Evolutionary conservation across 1,139 yeast species (phyloP).

Genomic region (Suhomyces taliae): DNA sequence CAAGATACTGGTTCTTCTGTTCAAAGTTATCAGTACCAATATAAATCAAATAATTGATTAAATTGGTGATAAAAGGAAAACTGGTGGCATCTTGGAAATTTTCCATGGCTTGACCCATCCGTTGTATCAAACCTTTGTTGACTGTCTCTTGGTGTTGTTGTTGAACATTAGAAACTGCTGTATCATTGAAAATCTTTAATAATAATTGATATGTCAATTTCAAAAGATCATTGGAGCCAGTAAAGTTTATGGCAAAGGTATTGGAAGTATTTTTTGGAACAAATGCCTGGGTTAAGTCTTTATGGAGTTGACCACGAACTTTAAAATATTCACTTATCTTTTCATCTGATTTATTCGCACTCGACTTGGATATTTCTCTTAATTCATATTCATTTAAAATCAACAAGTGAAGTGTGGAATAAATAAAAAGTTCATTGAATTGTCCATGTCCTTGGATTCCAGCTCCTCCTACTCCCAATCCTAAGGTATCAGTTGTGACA

Average conservation of each 20-base stretch:
- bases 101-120: slow-evolving; percentile 10
- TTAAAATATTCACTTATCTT: slow-evolving; percentile 13
- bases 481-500: slow-evolving; percentile 14
- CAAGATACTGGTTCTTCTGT: slow-evolving; percentile 16
- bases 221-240: slow-evolving; percentile 17
- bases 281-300: slow-evolving; percentile 21
- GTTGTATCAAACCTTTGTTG: slow-evolving; percentile 7
- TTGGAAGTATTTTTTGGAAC: slow-evolving; percentile 16
- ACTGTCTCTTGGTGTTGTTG: slow-evolving; percentile 2
- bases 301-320: slow-evolving; percentile 18
- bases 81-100: slow-evolving; percentile 10
- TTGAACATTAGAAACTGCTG: slow-evolving; percentile 2
- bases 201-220: slow-evolving; percentile 13
- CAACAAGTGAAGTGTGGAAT: slow-evolving; percentile 27
- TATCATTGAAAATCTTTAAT: slow-evolving; percentile 11
- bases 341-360: slow-evolving; percentile 6
- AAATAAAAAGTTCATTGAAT: slow-evolving; percentile 28
- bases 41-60: slow-evolving; percentile 19
- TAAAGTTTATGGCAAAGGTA: slow-evolving; percentile 21
- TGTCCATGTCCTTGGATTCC: slow-evolving; percentile 15
- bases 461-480: slow-evolving; percentile 25
- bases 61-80: slow-evolving; percentile 19
- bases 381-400: slow-evolving; percentile 27
- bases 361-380: slow-evolving; percentile 9
- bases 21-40: slow-evolving; percentile 16